Evolutionary conservation across 306 rosid genomes (phyloP).

Genomic region (Citrullus amarus): DNA sequence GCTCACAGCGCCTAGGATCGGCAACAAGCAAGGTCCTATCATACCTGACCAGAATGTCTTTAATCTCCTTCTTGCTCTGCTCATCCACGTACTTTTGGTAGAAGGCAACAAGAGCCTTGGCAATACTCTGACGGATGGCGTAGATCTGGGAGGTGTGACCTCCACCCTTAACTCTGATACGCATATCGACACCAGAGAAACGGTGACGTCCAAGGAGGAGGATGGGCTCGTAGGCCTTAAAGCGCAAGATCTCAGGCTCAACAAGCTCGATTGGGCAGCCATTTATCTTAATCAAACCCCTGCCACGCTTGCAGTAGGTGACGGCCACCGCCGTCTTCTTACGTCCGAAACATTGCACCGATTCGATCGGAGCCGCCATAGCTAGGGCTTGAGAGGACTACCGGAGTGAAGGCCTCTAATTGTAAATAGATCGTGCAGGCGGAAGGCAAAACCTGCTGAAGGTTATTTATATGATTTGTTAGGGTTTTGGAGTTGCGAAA

Average conservation of each 20-base stretch:
- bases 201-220: conserved; percentile 15
- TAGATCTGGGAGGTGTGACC: conserved; percentile 20
- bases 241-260: conserved; percentile 15
- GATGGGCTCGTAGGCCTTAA: conserved; percentile 14
- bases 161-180: conserved; percentile 15
- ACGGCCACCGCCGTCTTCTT: conserved; percentile 18
- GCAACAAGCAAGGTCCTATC: conserved; percentile 53
- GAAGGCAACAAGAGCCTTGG: conserved; percentile 17
- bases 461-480: neutral
- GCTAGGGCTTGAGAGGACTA: neutral
- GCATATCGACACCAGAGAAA: conserved; percentile 14
- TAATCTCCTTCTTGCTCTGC: conserved; percentile 25
- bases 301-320: conserved; percentile 15
- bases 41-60: conserved; percentile 43
- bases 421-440: neutral
- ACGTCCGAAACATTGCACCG: conserved; percentile 19
- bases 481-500: neutral
- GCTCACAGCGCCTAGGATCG: conserved; percentile 61
- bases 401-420: neutral
- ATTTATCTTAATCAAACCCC: conserved; percentile 16
- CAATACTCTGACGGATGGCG: conserved; percentile 18
- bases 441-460: neutral
- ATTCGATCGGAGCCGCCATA: conserved; percentile 13
- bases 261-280: conserved; percentile 17
- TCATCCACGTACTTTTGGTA: conserved; percentile 17